Evolutionary conservation across 441 rosid species (phyloP).

Genomic region (Theobroma grandiflorum): DNA sequence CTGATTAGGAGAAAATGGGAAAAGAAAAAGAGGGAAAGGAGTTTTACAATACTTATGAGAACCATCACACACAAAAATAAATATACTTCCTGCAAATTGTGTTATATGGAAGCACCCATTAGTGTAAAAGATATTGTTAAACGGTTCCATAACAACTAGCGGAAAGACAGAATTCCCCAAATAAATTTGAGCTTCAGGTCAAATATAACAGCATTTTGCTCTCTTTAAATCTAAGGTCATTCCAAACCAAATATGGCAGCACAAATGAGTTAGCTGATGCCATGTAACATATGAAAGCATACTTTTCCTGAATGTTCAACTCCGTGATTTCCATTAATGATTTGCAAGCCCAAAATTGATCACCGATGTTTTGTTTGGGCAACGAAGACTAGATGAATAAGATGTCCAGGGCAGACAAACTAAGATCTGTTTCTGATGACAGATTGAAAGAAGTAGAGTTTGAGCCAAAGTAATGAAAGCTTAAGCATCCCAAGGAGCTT

Average conservation of each 20-base stretch:
- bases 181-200: not conserved
- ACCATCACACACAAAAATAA: not conserved
- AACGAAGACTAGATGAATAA: not conserved
- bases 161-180: not conserved
- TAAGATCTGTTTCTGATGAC: not conserved
- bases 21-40: not conserved
- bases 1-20: not conserved
- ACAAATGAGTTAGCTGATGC: not conserved
- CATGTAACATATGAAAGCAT: not conserved
- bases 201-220: not conserved
- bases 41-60: not conserved
- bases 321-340: not conserved
- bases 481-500: constrained; percentile 18
- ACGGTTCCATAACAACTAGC: not conserved
- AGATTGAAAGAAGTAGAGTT: not conserved
- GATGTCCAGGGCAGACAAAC: not conserved
- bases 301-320: constrained; percentile 2
- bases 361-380: not conserved
- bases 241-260: not conserved
- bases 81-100: not conserved
- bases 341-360: constrained; percentile 4
- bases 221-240: not conserved
- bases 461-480: not conserved
- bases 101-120: not conserved
- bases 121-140: not conserved